Evolutionary conservation across 331 rosid genomes (phyloP), one percentile per base, ranked within the genome.

Genomic region (Malus hybrid): DNA sequence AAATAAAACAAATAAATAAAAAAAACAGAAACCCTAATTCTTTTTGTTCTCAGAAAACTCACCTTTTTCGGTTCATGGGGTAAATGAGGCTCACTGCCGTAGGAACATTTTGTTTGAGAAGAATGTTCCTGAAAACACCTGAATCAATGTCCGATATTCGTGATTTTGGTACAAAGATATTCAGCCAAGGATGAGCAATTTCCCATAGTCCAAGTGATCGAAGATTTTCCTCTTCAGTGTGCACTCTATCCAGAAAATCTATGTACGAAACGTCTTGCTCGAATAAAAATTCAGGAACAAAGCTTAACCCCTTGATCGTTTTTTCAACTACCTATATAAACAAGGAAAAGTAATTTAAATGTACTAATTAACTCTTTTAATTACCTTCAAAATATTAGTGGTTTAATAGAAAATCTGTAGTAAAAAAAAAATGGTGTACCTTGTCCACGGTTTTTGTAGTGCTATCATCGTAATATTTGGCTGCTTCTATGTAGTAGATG

Each of bases 101-200:
- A 0, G 87, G 56, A 22, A 91, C 55, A 12, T 84, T 85, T 57
- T 87, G 86, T n/a, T 87, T 78, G 10, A 87, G 88, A 68, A 91
- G 65, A 65, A 94, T 91, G 69, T 71, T 80, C 60, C 77, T 83
- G 74, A 90, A 90, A 33, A 91, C 97, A 10, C 90, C 93, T 0
- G 82, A 73, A 72, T 90, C 31, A n/a, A 94, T 85, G 39, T 88
- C 90, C 0, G 65, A 67, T 6, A 94, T 86, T 67, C 79, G 79
- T 59, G 99, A 94, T 70, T 80, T 75, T 2, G 99, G 97, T 29
- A 94, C 73, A 67, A 94, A 90, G 28, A 94, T 77, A 81, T 94
- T 88, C 28, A 94, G 10, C 99, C 99, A 94, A 22, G 99, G 99
- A 84, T 94, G 99, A 66, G 97, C 86, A 11, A 87, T 63, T 0